Base-by-base conservation (phyloP, 345 rosid species). In the Turritis glabra region DNA sequence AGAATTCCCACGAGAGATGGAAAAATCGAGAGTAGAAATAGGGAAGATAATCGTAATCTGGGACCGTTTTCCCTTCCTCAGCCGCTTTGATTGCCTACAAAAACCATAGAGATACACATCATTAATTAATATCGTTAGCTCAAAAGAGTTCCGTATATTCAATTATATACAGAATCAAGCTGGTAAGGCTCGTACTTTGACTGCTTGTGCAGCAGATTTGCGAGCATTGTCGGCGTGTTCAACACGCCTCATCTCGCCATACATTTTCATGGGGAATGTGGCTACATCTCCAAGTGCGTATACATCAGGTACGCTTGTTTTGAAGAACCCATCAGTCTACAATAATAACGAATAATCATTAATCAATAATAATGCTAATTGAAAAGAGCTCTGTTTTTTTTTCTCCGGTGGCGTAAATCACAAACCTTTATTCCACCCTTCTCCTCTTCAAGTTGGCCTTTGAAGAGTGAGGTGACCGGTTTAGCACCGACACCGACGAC, bases 401-500 rank as follows among this genome's bases (percentile, higher is more conserved):
- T n/a, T n/a, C n/a, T n/a, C n/a, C n/a, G n/a, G n/a, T n/a, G n/a
- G n/a, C n/a, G n/a, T n/a, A n/a, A n/a, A n/a, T n/a, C 22, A 75
- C 44, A 60, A 26, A 75, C 79, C 79, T 88, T 89, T 78, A 93
- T 81, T 71, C 98, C 98, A 30, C 92, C 93, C 69, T 84, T 90
- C 48, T 90, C 87, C 77, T 89, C 93, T 73, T 71, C 87, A 22
- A 90, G 65, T 71, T 93, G 97, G 21, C 93, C 93, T 81, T 88
- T 89, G 78, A 93, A 88, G 78, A 77, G 59, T 3, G 67, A 62
- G n/a, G 18, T 48, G 30, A 27, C 19, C 5, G 76, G 71, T 78
- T 91, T 87, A 64, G 85, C 99, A 32, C 99, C 99, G 22, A 95
- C 97, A 76, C 99, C 98, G 17, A 90, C 97, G 30, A 95, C 85